Conservation (phyloP, 768 basidiomycete species). For the Auricularia sp. region DNA sequence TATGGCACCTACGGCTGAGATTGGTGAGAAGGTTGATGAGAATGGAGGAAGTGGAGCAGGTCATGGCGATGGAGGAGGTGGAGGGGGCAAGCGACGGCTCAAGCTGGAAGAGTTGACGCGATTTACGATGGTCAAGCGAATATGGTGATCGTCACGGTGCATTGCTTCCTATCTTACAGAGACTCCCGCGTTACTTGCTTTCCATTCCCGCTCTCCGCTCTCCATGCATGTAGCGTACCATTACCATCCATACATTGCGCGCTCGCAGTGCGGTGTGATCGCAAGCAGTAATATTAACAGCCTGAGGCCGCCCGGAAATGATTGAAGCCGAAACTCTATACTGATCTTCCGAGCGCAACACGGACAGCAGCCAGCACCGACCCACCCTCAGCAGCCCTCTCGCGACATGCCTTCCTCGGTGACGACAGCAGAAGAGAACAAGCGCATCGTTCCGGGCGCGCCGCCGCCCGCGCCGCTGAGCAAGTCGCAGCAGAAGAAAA, state of each 20-base stretch:
- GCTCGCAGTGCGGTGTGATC: no score
- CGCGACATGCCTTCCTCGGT: no score
- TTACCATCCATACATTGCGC: no score
- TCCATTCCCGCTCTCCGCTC: no score
- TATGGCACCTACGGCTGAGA: slow-evolving; percentile 54
- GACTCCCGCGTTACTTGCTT: not conserved
- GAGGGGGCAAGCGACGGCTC: slow-evolving; percentile 44
- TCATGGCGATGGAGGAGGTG: slow-evolving; percentile 16
- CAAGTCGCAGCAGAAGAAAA: slow-evolving; percentile 53
- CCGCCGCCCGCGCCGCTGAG: slow-evolving; percentile 49
- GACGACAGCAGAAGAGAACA: no score
- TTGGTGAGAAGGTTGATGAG: slow-evolving; percentile 42
- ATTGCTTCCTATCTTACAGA: not conserved
- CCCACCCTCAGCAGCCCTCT: no score
- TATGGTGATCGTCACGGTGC: slow-evolving; percentile 40
- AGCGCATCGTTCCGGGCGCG: slow-evolving; percentile 64
- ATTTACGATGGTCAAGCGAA: slow-evolving; percentile 94
- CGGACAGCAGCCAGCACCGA: no score
- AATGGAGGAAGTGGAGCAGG: slow-evolving; percentile 17
- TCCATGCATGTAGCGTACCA: no score
- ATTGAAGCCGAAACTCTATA: no score
- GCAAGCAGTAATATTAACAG: no score
- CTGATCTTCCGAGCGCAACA: no score
- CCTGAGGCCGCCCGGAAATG: no score
- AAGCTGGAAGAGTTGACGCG: slow-evolving; percentile 82